Conservation (phyloP, 164 flowering plant genomes). For the Litsea cubeba region DNA sequence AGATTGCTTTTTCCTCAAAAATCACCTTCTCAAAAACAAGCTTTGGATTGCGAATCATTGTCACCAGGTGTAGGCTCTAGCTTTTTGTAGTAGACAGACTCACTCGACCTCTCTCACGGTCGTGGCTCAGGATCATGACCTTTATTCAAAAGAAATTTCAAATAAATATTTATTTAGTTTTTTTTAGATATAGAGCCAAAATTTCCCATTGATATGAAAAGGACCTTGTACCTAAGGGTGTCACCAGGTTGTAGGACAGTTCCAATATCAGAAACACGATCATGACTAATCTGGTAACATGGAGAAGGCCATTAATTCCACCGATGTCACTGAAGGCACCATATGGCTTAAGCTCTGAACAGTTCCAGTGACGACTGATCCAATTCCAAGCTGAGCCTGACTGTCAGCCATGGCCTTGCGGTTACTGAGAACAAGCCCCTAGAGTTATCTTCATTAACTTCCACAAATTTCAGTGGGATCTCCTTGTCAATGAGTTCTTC, state of each 20-base stretch:
- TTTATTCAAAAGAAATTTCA: slow-evolving; percentile 15
- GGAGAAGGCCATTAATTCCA: slow-evolving; percentile 97
- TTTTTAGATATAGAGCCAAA: neutral
- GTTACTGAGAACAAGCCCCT: slow-evolving; percentile 87
- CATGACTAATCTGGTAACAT: slow-evolving; percentile 97
- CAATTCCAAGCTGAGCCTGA: slow-evolving; percentile 95
- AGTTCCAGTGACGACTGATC: slow-evolving; percentile 85
- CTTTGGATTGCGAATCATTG: slow-evolving; percentile 95
- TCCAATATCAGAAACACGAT: slow-evolving; percentile 87
- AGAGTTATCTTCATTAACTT: slow-evolving; percentile 87
- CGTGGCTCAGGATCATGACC: slow-evolving; percentile 98
- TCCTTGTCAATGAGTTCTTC: slow-evolving; percentile 87
- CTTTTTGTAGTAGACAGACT: slow-evolving; percentile 98
- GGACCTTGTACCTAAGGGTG: slow-evolving; percentile 58
- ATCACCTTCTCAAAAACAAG: slow-evolving; percentile 96
- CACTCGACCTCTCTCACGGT: slow-evolving; percentile 92
- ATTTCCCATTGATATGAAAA: neutral
- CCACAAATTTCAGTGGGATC: slow-evolving; percentile 88
- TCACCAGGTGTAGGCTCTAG: slow-evolving; percentile 98
- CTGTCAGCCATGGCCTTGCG: slow-evolving; percentile 98
- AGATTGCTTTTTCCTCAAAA: neutral
- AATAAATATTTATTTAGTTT: neutral
- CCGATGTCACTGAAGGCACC: slow-evolving; percentile 98
- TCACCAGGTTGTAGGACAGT: slow-evolving; percentile 97
- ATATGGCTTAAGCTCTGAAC: slow-evolving; percentile 95